Conservation (phyloP, 2,329 filamentous ascomycete species). For the Aspergillus unguis region DNA sequence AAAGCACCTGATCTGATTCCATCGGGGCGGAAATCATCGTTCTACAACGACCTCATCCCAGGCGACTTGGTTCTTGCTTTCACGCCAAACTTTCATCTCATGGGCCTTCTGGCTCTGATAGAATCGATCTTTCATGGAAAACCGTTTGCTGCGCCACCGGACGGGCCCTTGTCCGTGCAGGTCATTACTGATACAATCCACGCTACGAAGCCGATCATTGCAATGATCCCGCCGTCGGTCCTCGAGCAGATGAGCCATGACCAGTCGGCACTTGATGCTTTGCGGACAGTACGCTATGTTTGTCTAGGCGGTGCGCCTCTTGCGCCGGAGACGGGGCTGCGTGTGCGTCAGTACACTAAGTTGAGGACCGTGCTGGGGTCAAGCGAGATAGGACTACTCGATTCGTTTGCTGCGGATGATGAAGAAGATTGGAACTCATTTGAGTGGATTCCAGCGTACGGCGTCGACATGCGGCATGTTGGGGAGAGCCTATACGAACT, state of each 20-base stretch:
- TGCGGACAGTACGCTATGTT: slow-evolving; percentile 4
- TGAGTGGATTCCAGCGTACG: not conserved
- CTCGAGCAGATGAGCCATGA: slow-evolving; percentile 10
- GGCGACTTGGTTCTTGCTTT: not conserved
- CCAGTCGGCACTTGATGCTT: not conserved
- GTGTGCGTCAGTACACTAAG: not conserved
- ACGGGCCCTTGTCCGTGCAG: slow-evolving; percentile 4
- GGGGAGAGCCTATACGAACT: slow-evolving; percentile 33
- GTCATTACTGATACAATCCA: slow-evolving; percentile 6
- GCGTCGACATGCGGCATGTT: slow-evolving; percentile 21
- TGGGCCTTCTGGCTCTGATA: not conserved
- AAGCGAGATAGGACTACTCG: not conserved
- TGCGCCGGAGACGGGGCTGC: not conserved
- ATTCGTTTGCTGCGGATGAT: not conserved
- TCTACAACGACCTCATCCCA: not conserved
- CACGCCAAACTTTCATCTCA: slow-evolving; percentile 9
- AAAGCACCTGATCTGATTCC: not conserved
- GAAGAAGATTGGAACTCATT: not conserved
- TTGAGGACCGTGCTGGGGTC: not conserved
- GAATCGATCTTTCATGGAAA: slow-evolving; percentile 4
- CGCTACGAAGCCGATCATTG: not conserved
- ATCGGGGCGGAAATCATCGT: not conserved
- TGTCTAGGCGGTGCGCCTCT: slow-evolving; percentile 5
- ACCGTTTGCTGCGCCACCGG: not conserved
- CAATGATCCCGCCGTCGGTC: slow-evolving; percentile 4